phyloP scores from a whole-genome alignment of 768 basidiomycete genomes.

The Phylloporus sp. region DNA sequence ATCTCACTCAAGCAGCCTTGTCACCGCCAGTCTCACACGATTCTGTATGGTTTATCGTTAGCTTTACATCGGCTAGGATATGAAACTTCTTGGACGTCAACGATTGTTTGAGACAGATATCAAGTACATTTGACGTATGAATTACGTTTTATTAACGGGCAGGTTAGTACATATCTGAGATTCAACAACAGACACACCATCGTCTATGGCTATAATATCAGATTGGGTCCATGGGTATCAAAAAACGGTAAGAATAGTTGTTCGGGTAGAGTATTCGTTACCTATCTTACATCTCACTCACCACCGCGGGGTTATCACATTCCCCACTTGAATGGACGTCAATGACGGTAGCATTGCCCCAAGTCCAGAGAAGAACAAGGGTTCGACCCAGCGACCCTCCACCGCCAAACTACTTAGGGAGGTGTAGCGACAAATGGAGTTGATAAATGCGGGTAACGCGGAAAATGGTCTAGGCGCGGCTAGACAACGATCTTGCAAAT shows the following conservation, averaged over 20 bases:
- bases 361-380: slow-evolving; percentile 10
- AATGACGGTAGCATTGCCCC: slow-evolving; percentile 11
- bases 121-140: slow-evolving; percentile 1
- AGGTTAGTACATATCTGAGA: slow-evolving; percentile 2
- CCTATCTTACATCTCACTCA: slow-evolving; percentile 7
- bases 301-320: slow-evolving; percentile 3
- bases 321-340: slow-evolving; percentile 12
- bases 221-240: slow-evolving; percentile 1
- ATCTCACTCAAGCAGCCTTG: too few species aligned
- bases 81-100: too few species aligned
- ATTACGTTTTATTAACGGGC: slow-evolving; percentile 1
- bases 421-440: slow-evolving; percentile 4
- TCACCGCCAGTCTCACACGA: neutral
- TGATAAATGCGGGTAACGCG: slow-evolving; percentile 30
- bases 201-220: slow-evolving; percentile 3
- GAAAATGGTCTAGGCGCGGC: slow-evolving; percentile 33
- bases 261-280: slow-evolving; percentile 2
- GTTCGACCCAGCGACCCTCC: slow-evolving; percentile 30
- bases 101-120: neutral
- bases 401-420: slow-evolving; percentile 10
- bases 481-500: slow-evolving; percentile 41
- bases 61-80: too few species aligned
- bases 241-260: slow-evolving; percentile 1
- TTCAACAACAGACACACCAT: slow-evolving; percentile 5
- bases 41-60: too few species aligned